Base-by-base conservation (phyloP, 1,284 basidiomycete genomes). In the Flammula alnicola region DNA sequence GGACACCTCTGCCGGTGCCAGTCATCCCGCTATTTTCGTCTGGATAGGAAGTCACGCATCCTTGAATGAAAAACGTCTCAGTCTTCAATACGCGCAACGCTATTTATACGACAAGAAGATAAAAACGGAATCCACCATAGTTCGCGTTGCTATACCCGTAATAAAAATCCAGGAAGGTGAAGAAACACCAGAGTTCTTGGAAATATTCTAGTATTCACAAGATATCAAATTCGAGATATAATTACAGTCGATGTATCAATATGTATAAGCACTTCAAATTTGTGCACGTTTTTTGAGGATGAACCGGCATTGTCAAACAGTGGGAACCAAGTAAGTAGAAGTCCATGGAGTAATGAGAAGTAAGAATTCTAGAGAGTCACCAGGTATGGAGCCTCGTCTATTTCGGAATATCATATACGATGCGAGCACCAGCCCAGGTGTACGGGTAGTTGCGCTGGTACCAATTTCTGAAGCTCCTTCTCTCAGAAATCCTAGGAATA, bases 381-480 rank as follows among this genome's bases (percentile, higher is more conserved):
- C n/a, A n/a, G n/a, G 16, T 37, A 12, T 16, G 11, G 8, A 19
- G 14, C 20, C 16, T 36, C 42, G n/a, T 17, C 38, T 31, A 40
- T 9, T 45, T 42, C 4, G 26, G 31, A 17, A 54, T 50, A 62
- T 95, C 88, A 62, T 93, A 97, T 7, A 75, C 76, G 40, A 79
- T 59, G 8, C 77, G 70, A 14, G 67, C 77, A 11, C 74, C 74
- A 44, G 73, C 64, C 76, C 76, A 79, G 7, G 76, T 52, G 49
- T 75, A 79, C 9, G 71, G 71, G 42, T 79, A 79, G 54, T 76
- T 78, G 43, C 68, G 64, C 56, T 79, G 76, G 66, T 93, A 95
- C 79, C 86, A 95, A 74, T 95, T 95, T 46, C 90, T 78, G 63
- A 95, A 71, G 10, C 83, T 81, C 44, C 83, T 78, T 49, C 95